Percentiles rank a stretch among this genome's conserved stretches.
Evolutionary conservation across 176 grass and related monocot species (phyloP).

Genomic region (Urochloa ruziziensis): DNA sequence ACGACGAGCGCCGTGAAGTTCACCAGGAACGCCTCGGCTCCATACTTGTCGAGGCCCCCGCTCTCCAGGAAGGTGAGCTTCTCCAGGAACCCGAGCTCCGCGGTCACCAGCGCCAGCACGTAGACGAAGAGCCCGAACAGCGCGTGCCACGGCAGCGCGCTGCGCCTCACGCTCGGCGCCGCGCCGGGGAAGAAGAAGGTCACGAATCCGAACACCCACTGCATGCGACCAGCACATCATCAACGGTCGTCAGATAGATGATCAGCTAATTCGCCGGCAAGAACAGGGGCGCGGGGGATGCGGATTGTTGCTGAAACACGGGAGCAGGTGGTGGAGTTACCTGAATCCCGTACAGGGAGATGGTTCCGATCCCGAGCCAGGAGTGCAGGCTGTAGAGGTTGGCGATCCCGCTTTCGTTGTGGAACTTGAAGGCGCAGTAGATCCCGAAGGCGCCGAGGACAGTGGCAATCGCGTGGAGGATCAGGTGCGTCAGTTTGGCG

Average conservation of each 20-base stretch:
- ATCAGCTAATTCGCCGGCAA: neutral
- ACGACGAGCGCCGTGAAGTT: constrained; percentile 79
- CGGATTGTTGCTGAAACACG: too few relatives aligned
- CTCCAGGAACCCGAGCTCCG: constrained; percentile 82
- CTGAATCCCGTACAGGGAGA: constrained; percentile 70
- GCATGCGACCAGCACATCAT: neutral
- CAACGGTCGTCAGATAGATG: neutral
- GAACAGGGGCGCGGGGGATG: neutral
- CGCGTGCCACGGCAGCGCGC: constrained; percentile 80
- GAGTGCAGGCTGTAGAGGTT: constrained; percentile 96
- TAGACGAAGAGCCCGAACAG: constrained; percentile 90
- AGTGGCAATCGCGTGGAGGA: constrained; percentile 62
- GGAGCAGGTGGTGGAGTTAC: constrained; percentile 4
- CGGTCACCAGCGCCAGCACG: constrained; percentile 68
- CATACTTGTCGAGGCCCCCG: constrained; percentile 66
- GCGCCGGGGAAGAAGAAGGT: constrained; percentile 70
- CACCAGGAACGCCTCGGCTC: constrained; percentile 75
- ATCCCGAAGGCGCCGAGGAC: constrained; percentile 75
- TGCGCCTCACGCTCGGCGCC: constrained; percentile 44
- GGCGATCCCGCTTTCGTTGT: constrained; percentile 89
- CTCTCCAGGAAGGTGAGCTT: constrained; percentile 92
- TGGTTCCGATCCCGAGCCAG: constrained; percentile 86
- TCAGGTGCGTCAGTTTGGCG: constrained; percentile 63
- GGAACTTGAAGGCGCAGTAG: constrained; percentile 82
- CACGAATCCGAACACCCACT: constrained; percentile 89